Evolutionary conservation across 2,329 filamentous ascomycete genomes (phyloP).

Genomic region (Colletotrichum tanaceti): DNA sequence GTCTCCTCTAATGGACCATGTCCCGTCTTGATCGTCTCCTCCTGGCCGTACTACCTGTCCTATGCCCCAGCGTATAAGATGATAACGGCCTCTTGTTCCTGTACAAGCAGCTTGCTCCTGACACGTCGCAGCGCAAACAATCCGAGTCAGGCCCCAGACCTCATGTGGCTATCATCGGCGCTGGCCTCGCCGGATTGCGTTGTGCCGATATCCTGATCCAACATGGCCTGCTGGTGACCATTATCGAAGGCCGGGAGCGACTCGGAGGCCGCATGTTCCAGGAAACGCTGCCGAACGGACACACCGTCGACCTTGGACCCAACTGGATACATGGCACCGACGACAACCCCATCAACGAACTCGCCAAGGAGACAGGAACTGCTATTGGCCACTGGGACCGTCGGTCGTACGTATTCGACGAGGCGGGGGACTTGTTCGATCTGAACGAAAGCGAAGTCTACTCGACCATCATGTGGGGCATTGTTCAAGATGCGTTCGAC

Average conservation of each 20-base stretch:
- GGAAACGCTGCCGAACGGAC: constrained; percentile 59
- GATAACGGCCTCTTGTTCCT: constrained; percentile 5
- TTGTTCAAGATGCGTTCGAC: constrained; percentile 75
- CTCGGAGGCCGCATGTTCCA: constrained; percentile 74
- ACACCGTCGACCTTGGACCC: constrained; percentile 71
- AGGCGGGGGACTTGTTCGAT: constrained; percentile 64
- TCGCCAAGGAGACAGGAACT: constrained; percentile 72
- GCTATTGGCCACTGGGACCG: constrained; percentile 61
- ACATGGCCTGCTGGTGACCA: constrained; percentile 73
- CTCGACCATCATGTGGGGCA: constrained; percentile 71
- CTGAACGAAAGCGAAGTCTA: constrained; percentile 58
- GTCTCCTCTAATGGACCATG: constrained; percentile 20
- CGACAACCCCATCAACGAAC: constrained; percentile 75
- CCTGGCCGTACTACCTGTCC: constrained; percentile 21
- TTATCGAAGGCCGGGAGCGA: constrained; percentile 75
- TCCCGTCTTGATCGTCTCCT: constrained; percentile 1
- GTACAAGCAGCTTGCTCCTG: constrained; percentile 25
- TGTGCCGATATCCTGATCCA: constrained; percentile 75
- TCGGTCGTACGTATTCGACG: constrained; percentile 66
- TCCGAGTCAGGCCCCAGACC: constrained; percentile 50
- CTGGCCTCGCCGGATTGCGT: constrained; percentile 76
- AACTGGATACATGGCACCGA: constrained; percentile 84
- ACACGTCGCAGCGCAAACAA: constrained; percentile 36
- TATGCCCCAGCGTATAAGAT: constrained; percentile 17
- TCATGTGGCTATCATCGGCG: constrained; percentile 75